Evolutionary conservation across 768 basidiomycete genomes (phyloP), one percentile per base, ranked within the genome.

Genomic region (Artomyces pyxidatus): DNA sequence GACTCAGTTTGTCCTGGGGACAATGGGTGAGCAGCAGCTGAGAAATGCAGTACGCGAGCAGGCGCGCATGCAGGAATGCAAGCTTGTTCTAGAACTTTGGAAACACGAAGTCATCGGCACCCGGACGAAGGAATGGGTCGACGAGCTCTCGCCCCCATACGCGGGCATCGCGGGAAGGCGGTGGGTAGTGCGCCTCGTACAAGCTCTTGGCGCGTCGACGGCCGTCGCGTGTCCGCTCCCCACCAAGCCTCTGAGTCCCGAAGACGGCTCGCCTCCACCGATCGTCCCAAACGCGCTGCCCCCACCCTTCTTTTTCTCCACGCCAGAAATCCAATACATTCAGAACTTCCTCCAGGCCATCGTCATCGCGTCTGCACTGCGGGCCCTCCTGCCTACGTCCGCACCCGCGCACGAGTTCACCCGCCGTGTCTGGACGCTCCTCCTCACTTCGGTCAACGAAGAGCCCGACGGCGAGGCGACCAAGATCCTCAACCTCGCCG

Each of bases 401-500:
- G 41, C 45, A 10, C 46, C 49, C 28, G 17, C 45, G 23, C 32
- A 30, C 29, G 68, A 72, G 37, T 84, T 85, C 61, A 73, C 75
- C 62, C 57, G 68, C 17, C 80, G 84, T 41, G 60, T 86, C 9
- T 87, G 85, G 85, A 66, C 76, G 2, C 73, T 87, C 10, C 72
- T 88, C 19, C 71, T 71, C 52, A 64, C 70, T 16, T 83, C 85
- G 55, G 73, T 85, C 38, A 64, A 72, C 1, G 70, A 66, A 37
- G 64, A 64, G 30, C 46, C 64, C 1, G 63, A 52, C n/a, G 53
- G 63, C 17, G 58, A 62, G 12, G 62, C 65, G 17, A 81, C 80
- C 16, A 84, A 81, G 57, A 61, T 87, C 30, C 60, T 80, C 40
- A 80, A 88, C 60, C 74, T 88, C 22, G 83, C 81, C 1, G 86